These are phyloP conservation scores for Calonectria hawksworthii DNA, from an alignment of 2,329 filamentous ascomycete species.

Conservation along the genomic window DNA sequence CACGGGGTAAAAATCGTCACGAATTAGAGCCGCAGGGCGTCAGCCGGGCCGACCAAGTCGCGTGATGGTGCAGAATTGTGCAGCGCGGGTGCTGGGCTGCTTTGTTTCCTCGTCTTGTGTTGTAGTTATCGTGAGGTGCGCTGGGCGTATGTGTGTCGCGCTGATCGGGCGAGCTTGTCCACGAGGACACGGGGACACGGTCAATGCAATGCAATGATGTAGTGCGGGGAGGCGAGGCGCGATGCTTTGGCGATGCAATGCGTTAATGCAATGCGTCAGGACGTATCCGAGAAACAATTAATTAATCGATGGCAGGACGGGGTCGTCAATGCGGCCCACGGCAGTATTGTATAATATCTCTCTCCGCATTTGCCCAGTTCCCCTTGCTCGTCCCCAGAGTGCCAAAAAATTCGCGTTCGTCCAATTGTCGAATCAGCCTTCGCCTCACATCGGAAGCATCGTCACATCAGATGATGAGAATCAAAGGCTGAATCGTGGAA, in stretches of 20 bases:
- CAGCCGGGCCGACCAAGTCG: conserved; percentile 21
- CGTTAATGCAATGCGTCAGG: conserved; percentile 31
- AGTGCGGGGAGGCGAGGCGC: conserved; percentile 3
- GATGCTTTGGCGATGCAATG: conserved; percentile 19
- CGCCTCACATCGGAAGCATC: conserved; percentile 11
- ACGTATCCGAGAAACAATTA: conserved; percentile 18
- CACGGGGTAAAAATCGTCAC: conserved; percentile 20
- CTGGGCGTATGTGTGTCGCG: conserved; percentile 11
- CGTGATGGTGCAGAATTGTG: conserved; percentile 16
- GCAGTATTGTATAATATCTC: conserved; percentile 40
- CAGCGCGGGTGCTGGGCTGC: not conserved
- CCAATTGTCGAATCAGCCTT: conserved; percentile 26
- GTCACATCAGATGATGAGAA: conserved; percentile 45
- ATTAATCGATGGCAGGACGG: conserved; percentile 27
- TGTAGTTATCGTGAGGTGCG: conserved; percentile 11
- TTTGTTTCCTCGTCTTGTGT: conserved; percentile 5
- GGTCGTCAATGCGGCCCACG: conserved; percentile 9
- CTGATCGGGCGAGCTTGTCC: conserved; percentile 11
- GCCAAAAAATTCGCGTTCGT: conserved; percentile 20
- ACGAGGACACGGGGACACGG: conserved; percentile 31
- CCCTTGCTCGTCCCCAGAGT: conserved; percentile 12
- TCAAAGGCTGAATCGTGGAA: conserved; percentile 37
- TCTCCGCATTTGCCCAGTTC: conserved; percentile 27
- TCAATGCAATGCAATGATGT: conserved; percentile 25
- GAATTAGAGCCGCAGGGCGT: conserved; percentile 3